Conservation (phyloP, 2,329 filamentous ascomycete species). For the Dactylellina haptotyla region DNA sequence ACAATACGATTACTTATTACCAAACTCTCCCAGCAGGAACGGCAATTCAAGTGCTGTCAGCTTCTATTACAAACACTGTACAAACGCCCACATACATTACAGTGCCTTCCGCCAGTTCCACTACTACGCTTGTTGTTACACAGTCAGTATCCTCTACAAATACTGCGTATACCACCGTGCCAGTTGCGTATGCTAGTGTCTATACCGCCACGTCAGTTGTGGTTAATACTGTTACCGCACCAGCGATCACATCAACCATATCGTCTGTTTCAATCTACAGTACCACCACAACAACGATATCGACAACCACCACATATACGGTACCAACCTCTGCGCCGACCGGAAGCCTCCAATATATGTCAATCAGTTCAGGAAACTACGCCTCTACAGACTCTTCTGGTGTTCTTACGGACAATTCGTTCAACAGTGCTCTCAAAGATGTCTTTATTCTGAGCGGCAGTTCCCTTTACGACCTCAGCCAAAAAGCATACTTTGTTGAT, state of each 20-base stretch:
- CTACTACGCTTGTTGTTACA: neutral
- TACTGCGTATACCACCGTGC: neutral
- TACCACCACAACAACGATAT: neutral
- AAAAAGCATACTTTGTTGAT: slow-evolving; percentile 4
- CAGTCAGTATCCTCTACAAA: slow-evolving; percentile 8
- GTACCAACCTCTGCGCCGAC: slow-evolving; percentile 6
- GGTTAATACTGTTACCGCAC: neutral
- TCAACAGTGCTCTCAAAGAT: neutral
- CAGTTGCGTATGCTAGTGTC: neutral
- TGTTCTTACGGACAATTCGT: slow-evolving; percentile 1
- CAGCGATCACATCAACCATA: slow-evolving; percentile 4
- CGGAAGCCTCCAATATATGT: neutral
- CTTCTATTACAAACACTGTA: neutral
- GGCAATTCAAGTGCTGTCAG: neutral
- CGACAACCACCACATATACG: neutral
- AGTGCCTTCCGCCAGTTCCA: slow-evolving; percentile 5
- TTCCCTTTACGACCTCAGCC: neutral
- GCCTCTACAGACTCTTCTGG: slow-evolving; percentile 1
- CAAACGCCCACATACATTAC: neutral
- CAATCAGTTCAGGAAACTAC: slow-evolving; percentile 6
- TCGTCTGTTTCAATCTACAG: neutral
- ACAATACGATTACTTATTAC: slow-evolving; percentile 1
- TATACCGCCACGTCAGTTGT: neutral
- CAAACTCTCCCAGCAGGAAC: neutral
- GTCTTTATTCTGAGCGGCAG: neutral